phyloP scores from a whole-genome alignment of 2,329 filamentous ascomycete genomes.

The Colletotrichum siamense region DNA sequence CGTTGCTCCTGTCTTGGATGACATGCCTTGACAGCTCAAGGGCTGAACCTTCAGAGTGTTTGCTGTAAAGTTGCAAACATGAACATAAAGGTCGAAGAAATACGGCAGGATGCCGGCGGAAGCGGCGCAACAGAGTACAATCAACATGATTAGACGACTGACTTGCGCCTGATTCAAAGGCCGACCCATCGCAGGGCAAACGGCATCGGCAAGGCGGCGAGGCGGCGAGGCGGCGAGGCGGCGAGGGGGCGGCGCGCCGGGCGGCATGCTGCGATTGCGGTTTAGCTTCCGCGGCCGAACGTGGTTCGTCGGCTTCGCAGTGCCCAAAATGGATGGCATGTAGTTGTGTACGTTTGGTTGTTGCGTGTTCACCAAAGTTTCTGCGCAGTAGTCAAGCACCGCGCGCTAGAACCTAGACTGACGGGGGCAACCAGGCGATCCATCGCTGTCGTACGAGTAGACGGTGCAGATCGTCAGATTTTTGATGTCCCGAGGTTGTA shows the following conservation, averaged over 20 bases:
- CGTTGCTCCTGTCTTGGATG: neutral
- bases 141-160: neutral
- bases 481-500: neutral
- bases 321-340: neutral
- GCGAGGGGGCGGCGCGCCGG: neutral
- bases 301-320: neutral
- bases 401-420: neutral
- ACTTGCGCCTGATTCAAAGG: neutral
- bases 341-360: neutral
- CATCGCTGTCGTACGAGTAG: neutral
- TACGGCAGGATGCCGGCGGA: constrained; percentile 2
- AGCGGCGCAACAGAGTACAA: neutral
- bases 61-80: neutral
- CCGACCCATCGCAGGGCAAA: neutral
- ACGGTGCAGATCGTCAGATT: neutral
- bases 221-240: neutral
- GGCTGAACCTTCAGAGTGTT: neutral
- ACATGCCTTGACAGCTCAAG: neutral
- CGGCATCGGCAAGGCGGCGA: neutral
- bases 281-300: neutral
- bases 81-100: neutral
- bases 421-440: neutral
- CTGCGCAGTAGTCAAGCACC: neutral
- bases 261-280: neutral
- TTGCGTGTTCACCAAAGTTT: neutral